Conservation (phyloP, 306 rosid genomes). For the Rosa chinensis region DNA sequence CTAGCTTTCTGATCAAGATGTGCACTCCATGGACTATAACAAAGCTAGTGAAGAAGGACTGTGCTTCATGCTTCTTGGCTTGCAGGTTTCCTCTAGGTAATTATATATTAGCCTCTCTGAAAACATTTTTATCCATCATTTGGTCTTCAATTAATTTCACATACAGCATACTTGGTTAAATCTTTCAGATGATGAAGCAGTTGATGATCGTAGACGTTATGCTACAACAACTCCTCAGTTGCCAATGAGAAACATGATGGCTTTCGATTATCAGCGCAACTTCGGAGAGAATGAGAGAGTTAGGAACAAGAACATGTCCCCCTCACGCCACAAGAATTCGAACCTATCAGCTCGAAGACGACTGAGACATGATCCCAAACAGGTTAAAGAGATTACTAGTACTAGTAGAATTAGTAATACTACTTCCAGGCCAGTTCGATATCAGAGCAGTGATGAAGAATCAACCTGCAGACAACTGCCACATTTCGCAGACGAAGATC, state of each 20-base stretch:
- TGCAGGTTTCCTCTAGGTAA: conserved; percentile 47
- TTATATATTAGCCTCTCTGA: neutral
- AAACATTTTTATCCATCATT: neutral
- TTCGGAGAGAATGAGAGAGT: neutral
- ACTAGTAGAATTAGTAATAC: neutral
- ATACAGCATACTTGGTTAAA: neutral
- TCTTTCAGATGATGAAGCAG: conserved; percentile 33
- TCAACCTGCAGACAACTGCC: conserved; percentile 35
- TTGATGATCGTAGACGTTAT: conserved; percentile 13
- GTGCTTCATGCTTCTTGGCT: conserved; percentile 50
- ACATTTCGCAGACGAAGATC: conserved; percentile 39
- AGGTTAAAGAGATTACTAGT: conserved; percentile 17
- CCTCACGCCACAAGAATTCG: conserved; percentile 21
- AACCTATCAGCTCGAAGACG: conserved; percentile 10
- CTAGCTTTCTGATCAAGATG: conserved; percentile 24
- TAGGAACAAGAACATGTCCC: conserved; percentile 3
- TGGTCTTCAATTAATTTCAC: neutral
- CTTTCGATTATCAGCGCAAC: conserved; percentile 3
- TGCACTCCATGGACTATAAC: conserved; percentile 45
- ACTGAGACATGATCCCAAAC: conserved; percentile 21
- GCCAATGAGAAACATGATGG: conserved; percentile 32
- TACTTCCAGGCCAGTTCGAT: neutral
- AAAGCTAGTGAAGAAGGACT: conserved; percentile 37
- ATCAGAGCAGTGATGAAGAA: conserved; percentile 16
- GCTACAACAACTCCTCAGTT: conserved; percentile 29